phyloP scores from a whole-genome alignment of 257 asterid genomes.

The Ocimum tenuiflorum region DNA sequence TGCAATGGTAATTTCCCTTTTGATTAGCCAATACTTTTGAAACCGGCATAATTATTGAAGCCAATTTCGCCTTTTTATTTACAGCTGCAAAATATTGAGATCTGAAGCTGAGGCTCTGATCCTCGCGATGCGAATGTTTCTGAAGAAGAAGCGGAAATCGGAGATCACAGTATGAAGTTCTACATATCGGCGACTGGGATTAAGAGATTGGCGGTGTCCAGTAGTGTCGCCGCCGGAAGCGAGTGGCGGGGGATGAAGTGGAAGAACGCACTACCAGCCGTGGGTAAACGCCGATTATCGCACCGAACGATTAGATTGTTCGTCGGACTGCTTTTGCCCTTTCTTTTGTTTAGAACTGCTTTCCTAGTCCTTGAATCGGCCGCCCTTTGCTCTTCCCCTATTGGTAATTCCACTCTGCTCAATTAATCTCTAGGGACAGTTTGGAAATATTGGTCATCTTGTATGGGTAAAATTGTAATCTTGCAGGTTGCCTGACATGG shows the following conservation, averaged over 20 bases:
- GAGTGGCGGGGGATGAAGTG: slow-evolving; percentile 35
- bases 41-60: not conserved
- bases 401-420: slow-evolving; percentile 32
- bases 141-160: slow-evolving; percentile 31
- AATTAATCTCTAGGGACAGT: not conserved
- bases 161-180: slow-evolving; percentile 41
- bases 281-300: slow-evolving; percentile 36
- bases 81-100: slow-evolving; percentile 6
- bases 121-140: slow-evolving; percentile 16
- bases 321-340: slow-evolving; percentile 49
- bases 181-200: slow-evolving; percentile 42
- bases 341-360: slow-evolving; percentile 52
- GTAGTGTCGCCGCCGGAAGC: slow-evolving; percentile 30
- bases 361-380: slow-evolving; percentile 62
- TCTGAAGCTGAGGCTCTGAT: slow-evolving; percentile 23
- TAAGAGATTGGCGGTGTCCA: slow-evolving; percentile 35
- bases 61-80: not conserved
- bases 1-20: slow-evolving; percentile 4
- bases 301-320: slow-evolving; percentile 48
- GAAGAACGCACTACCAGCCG: slow-evolving; percentile 29
- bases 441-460: not conserved
- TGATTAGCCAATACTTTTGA: not conserved
- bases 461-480: not conserved
- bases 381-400: slow-evolving; percentile 55
- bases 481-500: slow-evolving; percentile 65